These are phyloP conservation scores for Candida khao-thaluensis DNA, from an alignment of 805 yeast species.

Conservation along the genomic window DNA sequence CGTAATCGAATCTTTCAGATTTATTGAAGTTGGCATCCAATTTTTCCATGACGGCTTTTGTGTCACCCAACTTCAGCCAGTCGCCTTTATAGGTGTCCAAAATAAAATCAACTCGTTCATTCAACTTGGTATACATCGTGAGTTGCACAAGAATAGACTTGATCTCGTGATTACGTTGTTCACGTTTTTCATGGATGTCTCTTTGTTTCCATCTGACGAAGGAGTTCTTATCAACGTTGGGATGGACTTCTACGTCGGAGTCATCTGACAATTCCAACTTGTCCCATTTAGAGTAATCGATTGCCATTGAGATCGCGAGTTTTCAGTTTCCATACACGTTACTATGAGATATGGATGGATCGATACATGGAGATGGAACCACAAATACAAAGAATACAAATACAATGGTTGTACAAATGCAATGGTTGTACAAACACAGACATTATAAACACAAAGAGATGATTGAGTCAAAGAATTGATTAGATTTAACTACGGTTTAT, in stretches of 20 bases:
- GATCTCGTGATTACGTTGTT: conserved; percentile 75
- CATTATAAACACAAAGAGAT: too few species aligned
- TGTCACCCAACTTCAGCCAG: conserved; percentile 38
- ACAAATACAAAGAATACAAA: too few species aligned
- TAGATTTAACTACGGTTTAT: too few species aligned
- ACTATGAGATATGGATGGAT: too few species aligned
- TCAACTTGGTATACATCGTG: conserved; percentile 76
- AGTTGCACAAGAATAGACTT: conserved; percentile 71
- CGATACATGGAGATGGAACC: too few species aligned
- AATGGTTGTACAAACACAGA: too few species aligned
- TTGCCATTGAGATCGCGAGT: conserved; percentile 57
- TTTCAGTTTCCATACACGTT: too few species aligned
- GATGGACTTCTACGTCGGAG: conserved; percentile 96
- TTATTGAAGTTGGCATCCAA: conserved; percentile 56
- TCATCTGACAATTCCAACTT: conserved; percentile 94
- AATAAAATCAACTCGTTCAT: conserved; percentile 68
- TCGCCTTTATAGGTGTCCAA: conserved; percentile 36
- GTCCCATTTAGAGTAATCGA: conserved; percentile 98
- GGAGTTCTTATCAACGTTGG: conserved; percentile 91
- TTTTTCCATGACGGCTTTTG: conserved; percentile 32
- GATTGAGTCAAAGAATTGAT: too few species aligned
- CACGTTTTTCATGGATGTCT: conserved; percentile 91
- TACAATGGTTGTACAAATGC: too few species aligned
- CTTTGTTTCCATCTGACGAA: conserved; percentile 96
- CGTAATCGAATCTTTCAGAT: conserved; percentile 53